Evolutionary conservation across 2,329 filamentous ascomycete genomes (phyloP).

Genomic region (Fusarium sterilihyphosum): DNA sequence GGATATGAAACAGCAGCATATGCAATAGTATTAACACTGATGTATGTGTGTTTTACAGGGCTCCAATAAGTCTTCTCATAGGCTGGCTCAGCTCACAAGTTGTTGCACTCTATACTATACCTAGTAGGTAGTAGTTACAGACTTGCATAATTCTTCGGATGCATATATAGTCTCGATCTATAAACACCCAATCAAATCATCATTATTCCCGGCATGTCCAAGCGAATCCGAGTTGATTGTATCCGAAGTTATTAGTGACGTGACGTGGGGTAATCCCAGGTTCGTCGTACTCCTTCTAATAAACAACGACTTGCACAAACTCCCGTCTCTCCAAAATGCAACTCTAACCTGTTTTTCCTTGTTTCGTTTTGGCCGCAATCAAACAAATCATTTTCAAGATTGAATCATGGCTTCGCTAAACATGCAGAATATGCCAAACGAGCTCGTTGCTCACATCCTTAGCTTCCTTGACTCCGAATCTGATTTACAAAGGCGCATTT

Average conservation of each 20-base stretch:
- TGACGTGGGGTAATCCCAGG: slow-evolving; percentile 32
- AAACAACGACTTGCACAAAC: background rate
- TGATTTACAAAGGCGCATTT: slow-evolving; percentile 59
- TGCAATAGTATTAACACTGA: background rate
- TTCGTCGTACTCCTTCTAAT: slow-evolving; percentile 1
- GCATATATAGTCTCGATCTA: background rate
- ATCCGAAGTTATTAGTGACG: slow-evolving; percentile 2
- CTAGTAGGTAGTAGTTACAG: background rate
- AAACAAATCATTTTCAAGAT: background rate
- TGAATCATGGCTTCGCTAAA: background rate
- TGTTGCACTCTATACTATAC: too few relatives aligned
- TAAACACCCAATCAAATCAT: background rate
- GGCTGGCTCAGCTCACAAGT: background rate
- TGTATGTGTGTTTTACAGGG: background rate
- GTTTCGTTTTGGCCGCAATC: background rate
- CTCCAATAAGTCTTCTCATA: background rate
- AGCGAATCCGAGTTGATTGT: slow-evolving; percentile 18
- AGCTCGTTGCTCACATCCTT: slow-evolving; percentile 68
- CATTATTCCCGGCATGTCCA: background rate
- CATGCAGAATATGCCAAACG: slow-evolving; percentile 63
- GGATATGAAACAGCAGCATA: background rate
- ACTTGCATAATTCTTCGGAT: background rate
- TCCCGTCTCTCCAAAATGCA: background rate
- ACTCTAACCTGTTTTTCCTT: background rate
- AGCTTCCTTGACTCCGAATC: slow-evolving; percentile 60